These are phyloP conservation scores for Zasmidium cellare DNA, from an alignment of 2,329 filamentous ascomycete species.

Conservation along the genomic window DNA sequence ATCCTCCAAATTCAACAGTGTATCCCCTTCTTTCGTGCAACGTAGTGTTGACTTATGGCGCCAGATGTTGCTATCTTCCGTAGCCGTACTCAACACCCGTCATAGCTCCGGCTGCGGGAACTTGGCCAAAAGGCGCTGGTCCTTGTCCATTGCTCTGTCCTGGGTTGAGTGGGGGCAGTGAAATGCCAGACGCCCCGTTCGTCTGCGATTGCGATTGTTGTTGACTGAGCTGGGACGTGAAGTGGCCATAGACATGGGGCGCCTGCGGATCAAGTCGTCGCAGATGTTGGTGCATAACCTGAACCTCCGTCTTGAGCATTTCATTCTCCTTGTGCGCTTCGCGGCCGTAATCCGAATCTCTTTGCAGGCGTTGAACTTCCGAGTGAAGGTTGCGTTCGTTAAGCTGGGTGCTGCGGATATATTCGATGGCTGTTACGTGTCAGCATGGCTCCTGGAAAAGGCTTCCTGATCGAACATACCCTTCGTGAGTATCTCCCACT, in stretches of 20 bases:
- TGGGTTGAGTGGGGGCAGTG: constrained; percentile 39
- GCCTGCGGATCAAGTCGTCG: constrained; percentile 47
- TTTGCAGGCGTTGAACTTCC: constrained; percentile 44
- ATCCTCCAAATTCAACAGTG: background rate
- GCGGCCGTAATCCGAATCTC: constrained; percentile 45
- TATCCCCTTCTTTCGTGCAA: background rate
- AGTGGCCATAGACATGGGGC: constrained; percentile 49
- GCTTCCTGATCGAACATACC: constrained; percentile 52
- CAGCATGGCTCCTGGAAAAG: constrained; percentile 5
- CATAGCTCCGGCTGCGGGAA: constrained; percentile 42
- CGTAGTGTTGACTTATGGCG: background rate
- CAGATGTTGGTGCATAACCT: constrained; percentile 47
- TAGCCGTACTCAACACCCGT: constrained; percentile 50
- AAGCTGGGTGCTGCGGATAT: constrained; percentile 44
- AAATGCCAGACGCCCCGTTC: constrained; percentile 30
- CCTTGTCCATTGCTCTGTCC: constrained; percentile 18
- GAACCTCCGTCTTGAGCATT: constrained; percentile 47
- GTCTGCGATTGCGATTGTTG: constrained; percentile 33
- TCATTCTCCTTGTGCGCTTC: constrained; percentile 50
- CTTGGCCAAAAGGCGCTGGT: constrained; percentile 31
- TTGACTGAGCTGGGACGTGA: constrained; percentile 46
- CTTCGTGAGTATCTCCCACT: constrained; percentile 87
- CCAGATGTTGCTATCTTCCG: constrained; percentile 18
- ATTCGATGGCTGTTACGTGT: constrained; percentile 46
- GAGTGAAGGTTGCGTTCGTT: constrained; percentile 40